These are phyloP conservation scores for Ophiocordyceps robertsii DNA, from an alignment of 2,329 filamentous ascomycete species.

Conservation along the genomic window DNA sequence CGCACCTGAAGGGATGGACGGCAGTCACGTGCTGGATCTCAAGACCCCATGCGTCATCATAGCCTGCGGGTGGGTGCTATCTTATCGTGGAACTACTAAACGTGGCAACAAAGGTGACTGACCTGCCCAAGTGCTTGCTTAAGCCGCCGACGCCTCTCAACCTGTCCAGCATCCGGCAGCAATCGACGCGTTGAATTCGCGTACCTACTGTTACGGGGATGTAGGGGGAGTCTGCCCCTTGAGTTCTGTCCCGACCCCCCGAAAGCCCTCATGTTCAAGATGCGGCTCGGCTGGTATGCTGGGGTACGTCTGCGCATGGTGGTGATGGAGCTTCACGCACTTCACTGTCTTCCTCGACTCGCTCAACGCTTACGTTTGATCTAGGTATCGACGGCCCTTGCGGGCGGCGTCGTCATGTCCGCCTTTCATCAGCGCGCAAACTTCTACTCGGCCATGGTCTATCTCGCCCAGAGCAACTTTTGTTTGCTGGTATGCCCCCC, in stretches of 20 bases:
- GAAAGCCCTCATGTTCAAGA: slow-evolving; percentile 23
- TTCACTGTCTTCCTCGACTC: background rate
- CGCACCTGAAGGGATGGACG: too few relatives aligned
- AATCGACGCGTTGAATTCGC: too few relatives aligned
- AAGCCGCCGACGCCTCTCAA: background rate
- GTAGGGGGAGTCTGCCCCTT: background rate
- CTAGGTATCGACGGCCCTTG: slow-evolving; percentile 70
- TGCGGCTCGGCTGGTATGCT: slow-evolving; percentile 48
- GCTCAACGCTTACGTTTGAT: slow-evolving; percentile 6
- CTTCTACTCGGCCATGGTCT: slow-evolving; percentile 96
- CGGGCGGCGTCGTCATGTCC: slow-evolving; percentile 70
- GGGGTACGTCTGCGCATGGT: slow-evolving; percentile 31
- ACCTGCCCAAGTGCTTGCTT: background rate
- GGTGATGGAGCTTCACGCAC: background rate
- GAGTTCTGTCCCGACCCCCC: background rate
- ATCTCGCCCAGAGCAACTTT: slow-evolving; percentile 90
- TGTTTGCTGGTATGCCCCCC: slow-evolving; percentile 62
- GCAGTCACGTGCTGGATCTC: background rate
- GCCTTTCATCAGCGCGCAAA: slow-evolving; percentile 92
- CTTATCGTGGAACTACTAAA: background rate
- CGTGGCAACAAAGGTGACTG: background rate
- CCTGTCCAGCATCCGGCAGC: background rate
- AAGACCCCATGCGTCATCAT: background rate
- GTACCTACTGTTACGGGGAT: background rate
- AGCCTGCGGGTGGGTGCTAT: background rate